A percentile compares a stretch with the other conserved stretches of the same genome.
Conservation (phyloP, 169 alveolate genomes). For the Plasmodium relictum region DNA sequence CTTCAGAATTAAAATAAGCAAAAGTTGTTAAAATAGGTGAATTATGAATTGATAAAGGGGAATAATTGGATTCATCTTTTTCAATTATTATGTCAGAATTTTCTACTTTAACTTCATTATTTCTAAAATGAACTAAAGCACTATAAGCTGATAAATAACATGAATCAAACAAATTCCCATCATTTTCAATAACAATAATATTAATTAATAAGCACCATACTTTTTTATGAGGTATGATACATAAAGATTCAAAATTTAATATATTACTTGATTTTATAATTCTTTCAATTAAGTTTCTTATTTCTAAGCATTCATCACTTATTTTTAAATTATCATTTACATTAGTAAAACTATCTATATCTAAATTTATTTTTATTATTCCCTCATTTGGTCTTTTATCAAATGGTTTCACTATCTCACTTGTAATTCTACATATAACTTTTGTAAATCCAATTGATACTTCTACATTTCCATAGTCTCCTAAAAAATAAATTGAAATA, state of each 20-base stretch:
- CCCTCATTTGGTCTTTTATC: conserved; percentile 62
- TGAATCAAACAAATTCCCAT: conserved; percentile 60
- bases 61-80: conserved; percentile 41
- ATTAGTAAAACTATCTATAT: conserved; percentile 46
- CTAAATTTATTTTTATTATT: conserved; percentile 52
- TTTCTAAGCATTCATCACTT: conserved; percentile 71
- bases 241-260: conserved; percentile 62
- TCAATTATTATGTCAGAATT: conserved; percentile 34
- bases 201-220: conserved; percentile 61
- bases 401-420: conserved; percentile 71
- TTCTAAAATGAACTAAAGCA: conserved; percentile 55
- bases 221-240: conserved; percentile 64
- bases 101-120: conserved; percentile 17
- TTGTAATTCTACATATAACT: conserved; percentile 59
- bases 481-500: conserved; percentile 51
- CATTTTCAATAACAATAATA: conserved; percentile 62
- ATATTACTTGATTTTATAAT: conserved; percentile 61
- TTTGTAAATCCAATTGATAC: conserved; percentile 51
- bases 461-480: conserved; percentile 64
- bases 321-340: conserved; percentile 19
- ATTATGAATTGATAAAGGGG: conserved; percentile 50
- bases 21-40: conserved; percentile 64
- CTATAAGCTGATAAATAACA: conserved; percentile 73
- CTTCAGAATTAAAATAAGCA: conserved; percentile 57
- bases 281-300: conserved; percentile 55